phyloP scores from a whole-genome alignment of 2,329 filamentous ascomycete species.

The Hawksworthiomyces lignivorus region DNA sequence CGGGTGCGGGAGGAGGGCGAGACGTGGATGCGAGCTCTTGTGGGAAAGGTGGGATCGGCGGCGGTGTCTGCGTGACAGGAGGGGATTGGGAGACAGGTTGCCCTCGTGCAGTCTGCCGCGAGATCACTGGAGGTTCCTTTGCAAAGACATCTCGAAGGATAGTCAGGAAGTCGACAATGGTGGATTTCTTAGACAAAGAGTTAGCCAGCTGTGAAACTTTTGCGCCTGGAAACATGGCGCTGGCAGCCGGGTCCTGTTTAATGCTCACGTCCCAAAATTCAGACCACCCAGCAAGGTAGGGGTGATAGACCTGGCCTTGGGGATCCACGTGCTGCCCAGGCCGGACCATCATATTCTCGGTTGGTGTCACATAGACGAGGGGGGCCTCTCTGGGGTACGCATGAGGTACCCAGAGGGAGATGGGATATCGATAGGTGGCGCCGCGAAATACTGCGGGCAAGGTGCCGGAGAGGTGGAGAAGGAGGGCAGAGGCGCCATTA shows the following conservation, averaged over 20 bases:
- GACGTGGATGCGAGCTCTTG: conserved; percentile 44
- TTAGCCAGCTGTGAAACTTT: no score
- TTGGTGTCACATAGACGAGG: conserved; percentile 81
- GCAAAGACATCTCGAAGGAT: conserved; percentile 83
- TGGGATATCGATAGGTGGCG: conserved; percentile 79
- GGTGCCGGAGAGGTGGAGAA: conserved; percentile 80
- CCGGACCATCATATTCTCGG: conserved; percentile 78
- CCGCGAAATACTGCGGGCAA: conserved; percentile 88
- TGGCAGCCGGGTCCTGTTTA: no score
- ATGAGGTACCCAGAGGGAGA: conserved; percentile 90
- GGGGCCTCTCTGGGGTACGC: conserved; percentile 81
- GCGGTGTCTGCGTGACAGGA: conserved; percentile 39
- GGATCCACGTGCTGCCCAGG: conserved; percentile 92
- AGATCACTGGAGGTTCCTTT: conserved; percentile 86
- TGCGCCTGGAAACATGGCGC: no score
- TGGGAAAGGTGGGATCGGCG: conserved; percentile 65
- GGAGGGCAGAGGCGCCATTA: conserved; percentile 75
- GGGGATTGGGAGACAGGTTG: conserved; percentile 19
- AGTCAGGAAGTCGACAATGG: conserved; percentile 70
- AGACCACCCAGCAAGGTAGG: conserved; percentile 84
- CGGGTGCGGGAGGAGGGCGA: conserved; percentile 17
- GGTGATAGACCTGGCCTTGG: conserved; percentile 90
- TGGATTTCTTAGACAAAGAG: conserved; percentile 60
- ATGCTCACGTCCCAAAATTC: conserved; percentile 78
- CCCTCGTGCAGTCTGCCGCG: conserved; percentile 49